phyloP scores from a whole-genome alignment of 352 stramenopile species.

The Pythium oligandrum region DNA sequence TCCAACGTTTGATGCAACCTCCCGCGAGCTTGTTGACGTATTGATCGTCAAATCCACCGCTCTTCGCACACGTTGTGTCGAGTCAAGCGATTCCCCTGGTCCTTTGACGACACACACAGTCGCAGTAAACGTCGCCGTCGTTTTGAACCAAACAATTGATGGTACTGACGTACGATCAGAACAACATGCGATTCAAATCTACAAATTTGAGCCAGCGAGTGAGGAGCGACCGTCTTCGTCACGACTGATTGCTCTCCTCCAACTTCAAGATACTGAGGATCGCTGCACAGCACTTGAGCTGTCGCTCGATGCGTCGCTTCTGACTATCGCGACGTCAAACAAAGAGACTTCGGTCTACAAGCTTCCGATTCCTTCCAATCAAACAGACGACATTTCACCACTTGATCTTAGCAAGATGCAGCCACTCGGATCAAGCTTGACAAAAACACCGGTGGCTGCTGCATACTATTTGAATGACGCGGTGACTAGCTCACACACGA shows the following conservation, averaged over 20 bases:
- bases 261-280: neutral
- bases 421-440: neutral
- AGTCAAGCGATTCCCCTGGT: no score
- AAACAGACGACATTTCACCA: neutral
- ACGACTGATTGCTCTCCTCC: conserved; percentile 1
- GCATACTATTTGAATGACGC: conserved; percentile 13
- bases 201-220: neutral
- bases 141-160: neutral
- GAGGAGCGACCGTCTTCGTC: neutral
- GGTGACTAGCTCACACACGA: neutral
- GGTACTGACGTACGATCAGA: neutral
- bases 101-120: neutral
- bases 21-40: no score
- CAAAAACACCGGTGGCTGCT: neutral
- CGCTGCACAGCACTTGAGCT: conserved; percentile 4
- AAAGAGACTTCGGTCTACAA: conserved; percentile 10
- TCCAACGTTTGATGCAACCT: no score
- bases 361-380: neutral
- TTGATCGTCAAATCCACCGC: no score
- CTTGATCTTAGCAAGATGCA: neutral
- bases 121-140: neutral
- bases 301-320: conserved; percentile 3
- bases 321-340: conserved; percentile 12
- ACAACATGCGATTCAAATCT: conserved; percentile 1
- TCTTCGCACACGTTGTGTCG: no score